Evolutionary conservation across 139 green algal genomes (phyloP), one percentile per base, ranked within the genome.

Genomic region (Trebouxia sp.): DNA sequence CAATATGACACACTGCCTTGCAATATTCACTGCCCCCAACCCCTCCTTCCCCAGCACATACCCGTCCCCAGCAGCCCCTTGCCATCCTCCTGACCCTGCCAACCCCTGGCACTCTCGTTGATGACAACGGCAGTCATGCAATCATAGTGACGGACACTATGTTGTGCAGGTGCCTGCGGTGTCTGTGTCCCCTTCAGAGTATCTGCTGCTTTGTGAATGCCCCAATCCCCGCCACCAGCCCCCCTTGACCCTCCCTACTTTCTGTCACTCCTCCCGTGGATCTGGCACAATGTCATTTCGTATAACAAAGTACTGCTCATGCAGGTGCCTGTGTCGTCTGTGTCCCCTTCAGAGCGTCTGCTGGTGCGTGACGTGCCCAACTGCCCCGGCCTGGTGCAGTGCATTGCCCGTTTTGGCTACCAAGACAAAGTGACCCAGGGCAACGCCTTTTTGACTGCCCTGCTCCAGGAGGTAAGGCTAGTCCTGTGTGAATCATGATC

Each of bases 301-400:
- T 41, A 15, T 26, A 37, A 69, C 11, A 22, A 26, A 14, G 17
- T 3, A 1, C 24, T 69, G 17, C 3, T 43, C 28, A n/a, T 75
- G 35, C 32, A 75, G 65, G 37, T 75, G 0, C 65, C 65, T n/a
- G 65, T 75, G 30, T 75, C 65, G 9, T 75, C 65, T 75, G 65
- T 75, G 30, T 75, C 65, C n/a, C 28, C 22, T 6, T 5, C 15
- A 28, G 65, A 75, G 65, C 65, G 65, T 38, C 65, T 75, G 65
- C 35, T 75, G 9, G 30, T 48, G 28, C 30, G 65, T 26, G 65
- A 45, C 12, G 37, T 75, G 35, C 37, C 65, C 37, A 38, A 38
- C 65, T 51, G 12, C 32, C 65, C 65, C 8, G 12, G 20, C 11
- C 11, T 75, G 65, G 35, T 75, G 56, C 56, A 69, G 56, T 32